Percentiles rank a stretch among this genome's conserved stretches.
Evolutionary conservation across 345 rosid genomes (phyloP).

Genomic region (Microthlaspi erraticum): DNA sequence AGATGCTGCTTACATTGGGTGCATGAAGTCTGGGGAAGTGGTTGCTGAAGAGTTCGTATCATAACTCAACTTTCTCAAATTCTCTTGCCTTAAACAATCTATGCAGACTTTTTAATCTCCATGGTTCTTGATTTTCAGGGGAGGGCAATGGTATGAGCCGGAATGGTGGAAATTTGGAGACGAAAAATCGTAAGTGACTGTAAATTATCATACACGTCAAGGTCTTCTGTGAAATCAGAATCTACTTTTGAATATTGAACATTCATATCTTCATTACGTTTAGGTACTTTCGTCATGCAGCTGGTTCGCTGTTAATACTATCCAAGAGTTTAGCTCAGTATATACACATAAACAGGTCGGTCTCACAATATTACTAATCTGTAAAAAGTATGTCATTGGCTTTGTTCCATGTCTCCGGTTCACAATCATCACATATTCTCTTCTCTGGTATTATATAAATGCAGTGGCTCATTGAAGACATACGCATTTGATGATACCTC

Average conservation of each 20-base stretch:
- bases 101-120: neutral
- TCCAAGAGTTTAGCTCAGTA: constrained; percentile 85
- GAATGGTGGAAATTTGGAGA: constrained; percentile 99
- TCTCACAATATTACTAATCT: neutral
- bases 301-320: constrained; percentile 69
- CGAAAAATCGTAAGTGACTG: constrained; percentile 84
- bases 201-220: neutral
- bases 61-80: constrained; percentile 23
- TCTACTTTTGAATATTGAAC: neutral
- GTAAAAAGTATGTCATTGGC: constrained; percentile 22
- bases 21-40: constrained; percentile 98
- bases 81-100: neutral
- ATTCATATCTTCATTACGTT: constrained; percentile 28
- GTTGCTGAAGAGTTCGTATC: constrained; percentile 67
- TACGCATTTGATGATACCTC: constrained; percentile 86
- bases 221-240: constrained; percentile 3
- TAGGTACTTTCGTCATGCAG: constrained; percentile 95
- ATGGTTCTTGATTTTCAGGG: constrained; percentile 59
- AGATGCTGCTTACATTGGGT: constrained; percentile 82
- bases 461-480: constrained; percentile 92
- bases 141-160: constrained; percentile 89
- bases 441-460: neutral
- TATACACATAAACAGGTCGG: constrained; percentile 85
- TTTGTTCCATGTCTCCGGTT: constrained; percentile 9
- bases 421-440: neutral